Conservation (phyloP, 1,139 yeast species). For the Wickerhamomyces sp. region DNA sequence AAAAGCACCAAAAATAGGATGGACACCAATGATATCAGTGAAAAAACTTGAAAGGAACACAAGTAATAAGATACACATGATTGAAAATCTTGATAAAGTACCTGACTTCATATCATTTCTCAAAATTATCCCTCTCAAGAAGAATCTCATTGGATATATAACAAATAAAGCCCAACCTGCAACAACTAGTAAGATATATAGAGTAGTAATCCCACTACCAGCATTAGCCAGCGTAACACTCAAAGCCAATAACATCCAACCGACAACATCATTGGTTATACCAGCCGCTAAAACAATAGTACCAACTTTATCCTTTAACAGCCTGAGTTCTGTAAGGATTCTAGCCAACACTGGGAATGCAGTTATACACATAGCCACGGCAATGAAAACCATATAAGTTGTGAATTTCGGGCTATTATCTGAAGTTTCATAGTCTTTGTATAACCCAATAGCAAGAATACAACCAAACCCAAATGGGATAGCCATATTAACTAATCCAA, state of each 20-base stretch:
- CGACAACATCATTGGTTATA: conserved; percentile 71
- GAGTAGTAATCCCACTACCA: conserved; percentile 53
- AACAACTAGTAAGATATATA: conserved; percentile 60
- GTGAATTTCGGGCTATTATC: conserved; percentile 46
- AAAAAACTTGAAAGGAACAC: conserved; percentile 67
- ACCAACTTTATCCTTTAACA: conserved; percentile 70
- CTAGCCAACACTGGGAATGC: conserved; percentile 83
- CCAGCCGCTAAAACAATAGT: conserved; percentile 80
- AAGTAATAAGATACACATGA: conserved; percentile 48
- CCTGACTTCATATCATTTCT: conserved; percentile 36
- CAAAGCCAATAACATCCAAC: conserved; percentile 75
- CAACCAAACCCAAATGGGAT: conserved; percentile 78
- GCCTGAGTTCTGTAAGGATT: conserved; percentile 64
- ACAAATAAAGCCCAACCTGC: conserved; percentile 64
- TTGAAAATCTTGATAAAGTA: conserved; percentile 63
- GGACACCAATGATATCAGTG: conserved; percentile 79
- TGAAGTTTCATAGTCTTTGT: conserved; percentile 42
- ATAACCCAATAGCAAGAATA: conserved; percentile 62
- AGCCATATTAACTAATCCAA: conserved; percentile 66
- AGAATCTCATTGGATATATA: conserved; percentile 49
- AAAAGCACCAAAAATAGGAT: conserved; percentile 79
- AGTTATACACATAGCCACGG: conserved; percentile 77
- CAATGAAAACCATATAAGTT: conserved; percentile 72
- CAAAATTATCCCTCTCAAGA: conserved; percentile 38
- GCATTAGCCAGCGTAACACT: conserved; percentile 73